Conservation (phyloP, 352 stramenopile genomes). For the Pythium dissimile region DNA sequence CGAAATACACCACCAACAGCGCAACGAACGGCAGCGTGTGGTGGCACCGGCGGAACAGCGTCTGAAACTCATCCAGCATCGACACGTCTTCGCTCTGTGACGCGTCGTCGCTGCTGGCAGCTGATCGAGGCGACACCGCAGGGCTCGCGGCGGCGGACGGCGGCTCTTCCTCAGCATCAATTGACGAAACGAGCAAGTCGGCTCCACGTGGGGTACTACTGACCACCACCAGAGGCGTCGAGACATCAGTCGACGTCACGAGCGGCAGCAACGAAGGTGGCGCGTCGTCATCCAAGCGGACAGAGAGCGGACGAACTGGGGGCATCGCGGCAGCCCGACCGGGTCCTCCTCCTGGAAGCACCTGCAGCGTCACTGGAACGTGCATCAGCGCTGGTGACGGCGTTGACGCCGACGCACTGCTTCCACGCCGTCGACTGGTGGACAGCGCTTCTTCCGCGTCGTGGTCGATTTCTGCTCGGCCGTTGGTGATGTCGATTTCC, state of each 20-base stretch:
- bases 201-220: background rate
- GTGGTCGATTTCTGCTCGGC: background rate
- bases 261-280: background rate
- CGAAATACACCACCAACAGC: conserved; percentile 74
- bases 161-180: background rate
- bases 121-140: background rate
- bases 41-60: conserved; percentile 61
- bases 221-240: background rate
- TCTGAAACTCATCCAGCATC: conserved; percentile 56
- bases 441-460: background rate
- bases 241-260: background rate
- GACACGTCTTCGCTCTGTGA: conserved; percentile 14
- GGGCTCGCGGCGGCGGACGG: too few species aligned
- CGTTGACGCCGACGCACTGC: background rate
- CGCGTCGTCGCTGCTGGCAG: conserved; percentile 3
- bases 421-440: background rate
- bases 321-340: background rate
- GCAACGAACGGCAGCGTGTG: conserved; percentile 71
- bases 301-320: background rate
- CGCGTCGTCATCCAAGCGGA: background rate
- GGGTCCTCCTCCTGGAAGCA: background rate
- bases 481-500: background rate
- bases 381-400: too few species aligned
- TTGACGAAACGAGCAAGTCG: background rate
- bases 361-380: conserved; percentile 5